Evolutionary conservation across 805 yeast species (phyloP).

Genomic region (Ascoidea tarda): DNA sequence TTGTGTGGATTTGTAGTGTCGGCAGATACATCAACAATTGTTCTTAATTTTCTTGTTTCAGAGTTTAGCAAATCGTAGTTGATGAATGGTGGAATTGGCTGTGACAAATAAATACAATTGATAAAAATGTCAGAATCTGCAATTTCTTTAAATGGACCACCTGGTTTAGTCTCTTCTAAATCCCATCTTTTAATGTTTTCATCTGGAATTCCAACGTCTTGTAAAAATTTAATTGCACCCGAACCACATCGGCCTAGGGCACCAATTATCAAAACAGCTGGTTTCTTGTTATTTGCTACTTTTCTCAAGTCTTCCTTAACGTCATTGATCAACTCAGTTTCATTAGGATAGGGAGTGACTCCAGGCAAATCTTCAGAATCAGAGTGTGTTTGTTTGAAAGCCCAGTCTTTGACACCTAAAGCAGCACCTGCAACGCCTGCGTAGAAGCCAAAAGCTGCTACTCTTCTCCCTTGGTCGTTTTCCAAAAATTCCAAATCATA

Average conservation of each 20-base stretch:
- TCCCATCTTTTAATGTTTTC: constrained; percentile 85
- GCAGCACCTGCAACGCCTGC: constrained; percentile 99
- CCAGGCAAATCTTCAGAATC: constrained; percentile 55
- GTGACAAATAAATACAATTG: constrained; percentile 89
- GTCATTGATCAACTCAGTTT: constrained; percentile 56
- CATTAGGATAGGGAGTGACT: constrained; percentile 73
- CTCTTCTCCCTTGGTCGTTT: constrained; percentile 93
- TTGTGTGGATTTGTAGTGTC: constrained; percentile 98
- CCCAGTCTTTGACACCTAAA: constrained; percentile 87
- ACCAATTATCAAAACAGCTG: constrained; percentile 82
- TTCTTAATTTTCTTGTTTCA: constrained; percentile 63
- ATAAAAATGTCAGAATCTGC: constrained; percentile 77
- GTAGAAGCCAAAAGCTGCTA: constrained; percentile 96
- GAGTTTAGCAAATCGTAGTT: constrained; percentile 52
- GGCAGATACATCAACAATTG: constrained; percentile 95
- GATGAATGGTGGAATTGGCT: constrained; percentile 89
- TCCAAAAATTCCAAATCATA: constrained; percentile 93
- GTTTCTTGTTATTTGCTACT: constrained; percentile 30
- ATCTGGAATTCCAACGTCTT: constrained; percentile 79
- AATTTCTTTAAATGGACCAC: constrained; percentile 95
- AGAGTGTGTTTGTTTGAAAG: constrained; percentile 73
- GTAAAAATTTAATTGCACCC: constrained; percentile 82
- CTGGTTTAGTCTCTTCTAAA: constrained; percentile 88
- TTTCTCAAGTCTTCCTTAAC: constrained; percentile 41
- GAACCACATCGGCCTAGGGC: constrained; percentile 98